A percentile compares a stretch with the other conserved stretches of the same genome.
Evolutionary conservation across 345 rosid genomes (phyloP).

Genomic region (Salix viminalis): DNA sequence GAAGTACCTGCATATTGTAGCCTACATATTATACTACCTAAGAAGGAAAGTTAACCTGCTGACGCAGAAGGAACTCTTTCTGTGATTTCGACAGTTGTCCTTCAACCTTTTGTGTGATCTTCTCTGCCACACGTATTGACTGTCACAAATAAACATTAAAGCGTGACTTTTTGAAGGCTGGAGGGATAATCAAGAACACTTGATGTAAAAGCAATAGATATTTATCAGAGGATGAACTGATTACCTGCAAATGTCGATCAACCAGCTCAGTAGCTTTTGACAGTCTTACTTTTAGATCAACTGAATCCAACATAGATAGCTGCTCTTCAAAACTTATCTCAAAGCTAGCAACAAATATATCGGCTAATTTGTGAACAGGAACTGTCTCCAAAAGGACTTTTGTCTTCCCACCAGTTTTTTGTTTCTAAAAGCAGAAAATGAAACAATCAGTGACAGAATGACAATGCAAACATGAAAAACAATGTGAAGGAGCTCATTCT

Average conservation of each 20-base stretch:
- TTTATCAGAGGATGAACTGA: conserved; percentile 16
- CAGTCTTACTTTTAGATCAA: conserved; percentile 85
- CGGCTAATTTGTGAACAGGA: conserved; percentile 95
- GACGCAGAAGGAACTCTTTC: conserved; percentile 97
- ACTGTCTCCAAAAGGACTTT: conserved; percentile 94
- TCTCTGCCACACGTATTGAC: conserved; percentile 99
- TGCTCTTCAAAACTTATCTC: conserved; percentile 99
- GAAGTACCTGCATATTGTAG: neutral
- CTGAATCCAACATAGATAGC: conserved; percentile 87
- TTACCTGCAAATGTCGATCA: conserved; percentile 96
- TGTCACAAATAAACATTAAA: conserved; percentile 42
- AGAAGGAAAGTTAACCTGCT: conserved; percentile 63
- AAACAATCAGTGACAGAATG: conserved; percentile 6
- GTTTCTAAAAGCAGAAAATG: conserved; percentile 53
- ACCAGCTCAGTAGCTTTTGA: conserved; percentile 97
- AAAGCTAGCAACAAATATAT: conserved; percentile 98
- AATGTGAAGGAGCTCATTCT: neutral
- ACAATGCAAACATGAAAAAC: neutral
- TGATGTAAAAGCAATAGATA: neutral
- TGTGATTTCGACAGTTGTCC: conserved; percentile 98
- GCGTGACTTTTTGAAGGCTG: conserved; percentile 21
- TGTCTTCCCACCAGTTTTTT: conserved; percentile 93
- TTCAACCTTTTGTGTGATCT: conserved; percentile 97
- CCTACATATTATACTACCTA: neutral
- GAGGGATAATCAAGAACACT: conserved; percentile 12